Base-by-base conservation (phyloP, 805 yeast species). In the Teunomyces gatunensis region DNA sequence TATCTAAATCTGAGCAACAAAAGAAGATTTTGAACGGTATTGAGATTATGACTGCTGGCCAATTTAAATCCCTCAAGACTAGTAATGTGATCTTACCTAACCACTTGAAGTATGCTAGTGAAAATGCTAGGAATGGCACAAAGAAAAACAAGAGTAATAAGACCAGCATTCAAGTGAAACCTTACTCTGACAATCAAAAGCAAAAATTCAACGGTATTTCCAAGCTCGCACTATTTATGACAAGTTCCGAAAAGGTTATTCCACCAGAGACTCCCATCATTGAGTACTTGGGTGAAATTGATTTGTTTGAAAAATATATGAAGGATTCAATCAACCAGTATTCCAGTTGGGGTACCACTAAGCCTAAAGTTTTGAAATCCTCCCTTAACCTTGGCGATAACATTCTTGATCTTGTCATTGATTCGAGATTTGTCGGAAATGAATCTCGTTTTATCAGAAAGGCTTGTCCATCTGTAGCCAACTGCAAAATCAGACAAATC, bases 361-460 rank as follows among this genome's bases (percentile, higher is more conserved):
- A 71, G 56, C 77, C 75, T 1, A 61, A 57, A 45, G 76, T 71
- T 5, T 58, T 66, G 27, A 67, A 61, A 46, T 52, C 66, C 0
- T 48, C 32, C 18, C 42, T 57, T 5, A 41, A 49, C 2, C 35
- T 44, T 30, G 29, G 40, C 9, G 48, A 56, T 17, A 75, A 77
- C 46, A 65, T 70, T n/a, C 64, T 83, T 45, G 84, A 85, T 0
- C 55, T 90, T n/a, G 84, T 78, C 3, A 69, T 91, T 13, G 97
- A 91, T 64, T 79, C 90, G n/a, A 75, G 97, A 49, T 78, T 83
- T 36, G 75, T 81, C 4, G 98, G 97, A 0, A 87, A 89, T 55
- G 74, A 77, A 29, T 73, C 90, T 0, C 67, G 96, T 44, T 92
- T 87, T 60, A 71, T 88, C 27, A 73, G 97, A 49, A 80, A 85